Evolutionary conservation across 2,329 filamentous ascomycete species (phyloP).

Genomic region (Apiospora arundinis): DNA sequence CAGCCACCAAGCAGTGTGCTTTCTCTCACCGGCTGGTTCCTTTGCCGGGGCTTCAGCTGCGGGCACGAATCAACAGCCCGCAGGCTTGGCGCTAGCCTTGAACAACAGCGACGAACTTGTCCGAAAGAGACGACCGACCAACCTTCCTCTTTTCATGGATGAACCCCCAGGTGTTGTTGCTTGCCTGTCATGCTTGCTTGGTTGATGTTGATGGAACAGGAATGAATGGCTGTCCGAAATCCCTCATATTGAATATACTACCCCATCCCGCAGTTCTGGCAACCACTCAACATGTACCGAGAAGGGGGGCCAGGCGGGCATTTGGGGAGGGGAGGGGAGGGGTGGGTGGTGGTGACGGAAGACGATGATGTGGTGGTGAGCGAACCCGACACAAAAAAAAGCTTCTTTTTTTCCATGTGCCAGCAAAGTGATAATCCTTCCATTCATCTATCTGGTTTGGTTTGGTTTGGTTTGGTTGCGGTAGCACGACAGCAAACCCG

Average conservation of each 20-base stretch:
- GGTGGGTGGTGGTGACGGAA: background rate
- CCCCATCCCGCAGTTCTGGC: background rate
- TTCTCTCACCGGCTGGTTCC: background rate
- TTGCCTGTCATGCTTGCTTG: background rate
- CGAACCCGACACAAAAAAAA: background rate
- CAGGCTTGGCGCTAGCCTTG: constrained; percentile 14
- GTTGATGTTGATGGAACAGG: background rate
- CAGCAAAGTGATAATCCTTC: background rate
- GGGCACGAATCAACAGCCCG: constrained; percentile 16
- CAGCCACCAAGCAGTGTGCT: background rate
- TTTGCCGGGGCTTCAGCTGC: constrained; percentile 14
- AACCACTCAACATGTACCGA: background rate
- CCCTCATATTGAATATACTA: background rate
- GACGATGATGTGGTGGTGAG: background rate
- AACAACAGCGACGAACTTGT: background rate
- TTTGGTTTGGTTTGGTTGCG: background rate
- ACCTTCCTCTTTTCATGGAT: background rate
- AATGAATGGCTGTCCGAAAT: constrained; percentile 11
- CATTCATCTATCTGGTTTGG: background rate
- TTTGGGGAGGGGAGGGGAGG: background rate
- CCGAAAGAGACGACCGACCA: background rate
- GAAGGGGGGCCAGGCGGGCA: background rate
- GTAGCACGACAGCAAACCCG: background rate
- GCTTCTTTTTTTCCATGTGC: background rate
- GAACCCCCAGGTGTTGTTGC: background rate